Evolutionary conservation across 2,329 filamentous ascomycete genomes (phyloP).

Genomic region (Calonectria pteridis): DNA sequence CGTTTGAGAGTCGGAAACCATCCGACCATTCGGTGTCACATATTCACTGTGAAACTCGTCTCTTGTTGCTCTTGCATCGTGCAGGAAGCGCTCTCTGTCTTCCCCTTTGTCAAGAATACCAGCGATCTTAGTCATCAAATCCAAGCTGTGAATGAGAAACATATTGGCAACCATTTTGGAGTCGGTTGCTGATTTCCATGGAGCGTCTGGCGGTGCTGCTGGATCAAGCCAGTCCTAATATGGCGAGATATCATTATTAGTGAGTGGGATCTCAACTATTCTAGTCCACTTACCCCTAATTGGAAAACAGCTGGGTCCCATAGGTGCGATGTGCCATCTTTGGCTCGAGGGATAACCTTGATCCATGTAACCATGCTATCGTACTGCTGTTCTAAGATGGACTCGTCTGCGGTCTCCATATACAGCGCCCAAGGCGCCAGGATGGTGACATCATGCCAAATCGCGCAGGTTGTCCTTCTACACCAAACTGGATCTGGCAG

Average conservation of each 20-base stretch:
- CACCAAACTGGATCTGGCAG: slow-evolving; percentile 18
- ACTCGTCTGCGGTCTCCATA: slow-evolving; percentile 51
- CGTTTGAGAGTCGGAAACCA: slow-evolving; percentile 30
- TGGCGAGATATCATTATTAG: slow-evolving; percentile 37
- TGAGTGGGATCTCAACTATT: too few relatives aligned
- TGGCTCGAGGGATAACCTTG: slow-evolving; percentile 47
- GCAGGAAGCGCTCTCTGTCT: neutral
- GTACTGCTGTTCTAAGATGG: slow-evolving; percentile 53
- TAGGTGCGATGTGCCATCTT: slow-evolving; percentile 50
- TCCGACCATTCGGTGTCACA: slow-evolving; percentile 16
- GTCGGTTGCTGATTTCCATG: slow-evolving; percentile 54
- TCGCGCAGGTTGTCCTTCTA: slow-evolving; percentile 40
- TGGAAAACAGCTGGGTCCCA: slow-evolving; percentile 46
- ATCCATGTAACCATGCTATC: slow-evolving; percentile 55
- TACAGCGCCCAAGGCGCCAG: slow-evolving; percentile 55
- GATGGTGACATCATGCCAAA: slow-evolving; percentile 58
- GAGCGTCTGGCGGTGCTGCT: slow-evolving; percentile 52
- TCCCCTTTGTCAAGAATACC: slow-evolving; percentile 45
- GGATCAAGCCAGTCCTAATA: slow-evolving; percentile 63
- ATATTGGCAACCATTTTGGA: slow-evolving; percentile 57
- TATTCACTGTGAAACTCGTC: slow-evolving; percentile 31
- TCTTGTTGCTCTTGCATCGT: slow-evolving; percentile 19
- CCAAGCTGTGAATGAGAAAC: slow-evolving; percentile 58
- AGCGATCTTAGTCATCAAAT: slow-evolving; percentile 51
- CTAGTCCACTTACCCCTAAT: slow-evolving; percentile 10